Conservation (phyloP, 352 stramenopile species). For the Globisporangium spiculum region DNA sequence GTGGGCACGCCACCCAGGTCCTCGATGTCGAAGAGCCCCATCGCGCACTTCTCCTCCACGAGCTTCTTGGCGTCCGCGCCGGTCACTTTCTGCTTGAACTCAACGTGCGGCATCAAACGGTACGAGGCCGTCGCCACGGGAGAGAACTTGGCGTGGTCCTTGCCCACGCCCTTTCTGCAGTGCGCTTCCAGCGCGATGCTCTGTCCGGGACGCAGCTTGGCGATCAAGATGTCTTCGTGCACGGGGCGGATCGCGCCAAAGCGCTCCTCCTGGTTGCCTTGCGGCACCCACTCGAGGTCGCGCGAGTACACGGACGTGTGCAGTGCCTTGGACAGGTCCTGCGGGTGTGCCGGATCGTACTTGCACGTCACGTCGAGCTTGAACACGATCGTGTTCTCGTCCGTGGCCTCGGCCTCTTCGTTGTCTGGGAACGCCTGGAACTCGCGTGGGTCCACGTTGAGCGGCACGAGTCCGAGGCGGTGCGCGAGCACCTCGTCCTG, state of each 20-base stretch:
- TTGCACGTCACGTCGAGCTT: slow-evolving; percentile 92
- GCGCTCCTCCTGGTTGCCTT: slow-evolving; percentile 93
- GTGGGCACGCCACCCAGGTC: slow-evolving; percentile 72
- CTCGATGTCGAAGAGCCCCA: slow-evolving; percentile 91
- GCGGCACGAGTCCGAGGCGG: slow-evolving; percentile 83
- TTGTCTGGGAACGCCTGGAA: slow-evolving; percentile 86
- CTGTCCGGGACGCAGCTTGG: slow-evolving; percentile 95
- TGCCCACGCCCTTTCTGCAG: slow-evolving; percentile 93
- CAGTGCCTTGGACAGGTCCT: slow-evolving; percentile 25
- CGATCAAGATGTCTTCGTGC: slow-evolving; percentile 95
- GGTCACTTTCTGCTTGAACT: slow-evolving; percentile 62
- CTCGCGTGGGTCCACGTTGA: slow-evolving; percentile 81
- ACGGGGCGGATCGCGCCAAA: slow-evolving; percentile 86
- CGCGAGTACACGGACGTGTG: slow-evolving; percentile 85
- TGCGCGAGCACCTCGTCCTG: slow-evolving; percentile 93
- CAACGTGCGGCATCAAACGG: slow-evolving; percentile 87
- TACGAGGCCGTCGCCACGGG: slow-evolving; percentile 96
- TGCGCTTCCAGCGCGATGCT: slow-evolving; percentile 95
- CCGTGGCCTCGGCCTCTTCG: slow-evolving; percentile 88
- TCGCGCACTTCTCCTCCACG: slow-evolving; percentile 63
- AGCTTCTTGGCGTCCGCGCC: slow-evolving; percentile 61
- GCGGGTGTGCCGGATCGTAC: slow-evolving; percentile 59
- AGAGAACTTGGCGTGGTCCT: slow-evolving; percentile 98
- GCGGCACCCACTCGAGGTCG: slow-evolving; percentile 95
- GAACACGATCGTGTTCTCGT: slow-evolving; percentile 97